Conservation (phyloP, 257 asterid species). For the Rhazya stricta region DNA sequence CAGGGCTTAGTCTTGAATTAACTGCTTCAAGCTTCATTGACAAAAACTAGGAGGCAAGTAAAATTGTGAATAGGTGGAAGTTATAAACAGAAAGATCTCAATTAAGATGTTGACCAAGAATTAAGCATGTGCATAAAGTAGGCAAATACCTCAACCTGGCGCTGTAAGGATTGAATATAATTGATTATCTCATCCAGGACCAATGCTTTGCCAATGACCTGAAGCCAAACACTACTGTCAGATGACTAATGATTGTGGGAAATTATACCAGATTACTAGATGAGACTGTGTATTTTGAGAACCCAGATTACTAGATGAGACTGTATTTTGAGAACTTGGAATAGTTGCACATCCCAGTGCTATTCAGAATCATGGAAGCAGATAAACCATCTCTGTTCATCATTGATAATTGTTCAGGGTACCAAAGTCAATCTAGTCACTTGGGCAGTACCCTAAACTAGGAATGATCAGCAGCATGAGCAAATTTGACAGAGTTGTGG, state of each 20-base stretch:
- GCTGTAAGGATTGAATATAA: constrained; percentile 79
- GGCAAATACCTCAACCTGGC: constrained; percentile 50
- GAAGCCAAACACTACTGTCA: constrained; percentile 6
- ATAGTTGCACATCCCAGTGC: not conserved
- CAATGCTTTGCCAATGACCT: constrained; percentile 83
- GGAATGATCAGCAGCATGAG: not conserved
- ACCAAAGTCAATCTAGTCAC: not conserved
- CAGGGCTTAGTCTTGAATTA: constrained; percentile 47
- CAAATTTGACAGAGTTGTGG: not conserved
- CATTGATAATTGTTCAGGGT: not conserved
- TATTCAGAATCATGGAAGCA: not conserved
- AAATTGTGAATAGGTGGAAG: constrained; percentile 3
- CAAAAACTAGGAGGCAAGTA: constrained; percentile 52
- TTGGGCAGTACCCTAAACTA: not conserved
- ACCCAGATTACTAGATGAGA: not conserved
- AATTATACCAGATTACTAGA: not conserved
- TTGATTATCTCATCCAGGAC: constrained; percentile 91
- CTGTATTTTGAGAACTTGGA: not conserved
- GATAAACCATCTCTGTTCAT: not conserved
- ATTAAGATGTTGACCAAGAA: not conserved
- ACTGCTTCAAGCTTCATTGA: constrained; percentile 97
- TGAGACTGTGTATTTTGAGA: not conserved
- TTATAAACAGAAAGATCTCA: not conserved
- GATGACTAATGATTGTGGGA: not conserved
- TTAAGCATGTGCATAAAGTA: not conserved